Evolutionary conservation across 1,139 yeast species (phyloP), one percentile per base, ranked within the genome.

Genomic region (Sugiyamaella paludigena): DNA sequence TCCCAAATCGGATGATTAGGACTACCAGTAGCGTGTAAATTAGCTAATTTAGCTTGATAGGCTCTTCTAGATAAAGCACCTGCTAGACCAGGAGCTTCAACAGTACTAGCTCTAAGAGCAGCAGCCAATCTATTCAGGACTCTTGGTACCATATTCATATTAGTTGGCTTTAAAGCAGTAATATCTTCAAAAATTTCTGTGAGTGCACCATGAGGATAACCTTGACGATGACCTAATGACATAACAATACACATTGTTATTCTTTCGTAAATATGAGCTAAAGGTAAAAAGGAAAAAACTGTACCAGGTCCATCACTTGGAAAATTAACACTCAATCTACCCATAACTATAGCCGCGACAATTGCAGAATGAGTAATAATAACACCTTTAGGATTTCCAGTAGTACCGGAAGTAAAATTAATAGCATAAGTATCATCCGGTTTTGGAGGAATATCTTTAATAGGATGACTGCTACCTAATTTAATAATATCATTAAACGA

Each of bases 301-400:
- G 56, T 63, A 28, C 67, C 69, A 56, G 32, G 60, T 62, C 15
- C 64, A 62, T 19, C 66, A 64, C 24, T 11, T 26, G 46, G 38
- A 19, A 33, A 29, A 12, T 63, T 47, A 24, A 54, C 41, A 54
- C 63, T 64, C 62, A 57, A 28, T 58, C 43, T 63, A 63, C 64
- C 26, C 57, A 62, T 40, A 61, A 72, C 56, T 47, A 76, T 59
- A 8, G 80, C 80, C 10, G 85, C 73, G n/a, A 77, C 72, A 1
- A 80, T 76, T 56, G 71, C 73, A 36, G 66, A 65, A 49, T 84
- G 87, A 7, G 79, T 71, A 56, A 84, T 68, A 31, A 79, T 77
- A n/a, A 82, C 91, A 41, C 91, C 91, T 65, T 84, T 84, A 13
- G 91, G 91, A 49, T 73, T 65, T 13, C 89, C 89, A 3, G 91